Conservation (phyloP, 805 yeast genomes). For the Candida khao-thaluensis region DNA sequence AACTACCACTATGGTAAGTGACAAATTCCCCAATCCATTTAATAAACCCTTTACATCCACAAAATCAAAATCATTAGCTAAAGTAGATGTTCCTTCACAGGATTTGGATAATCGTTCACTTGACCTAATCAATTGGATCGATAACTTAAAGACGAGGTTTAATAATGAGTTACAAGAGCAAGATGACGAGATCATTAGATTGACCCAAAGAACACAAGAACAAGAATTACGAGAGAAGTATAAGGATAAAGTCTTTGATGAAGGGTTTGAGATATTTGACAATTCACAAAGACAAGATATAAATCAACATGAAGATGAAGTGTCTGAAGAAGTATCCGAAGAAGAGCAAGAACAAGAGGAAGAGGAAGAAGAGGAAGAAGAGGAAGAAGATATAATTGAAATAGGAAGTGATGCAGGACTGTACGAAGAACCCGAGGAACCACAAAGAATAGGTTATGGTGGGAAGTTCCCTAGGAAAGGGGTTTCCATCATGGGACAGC, state of each 20-base stretch:
- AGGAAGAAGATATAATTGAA: conserved; percentile 8
- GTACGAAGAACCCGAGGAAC: conserved; percentile 5
- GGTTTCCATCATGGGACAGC: background rate
- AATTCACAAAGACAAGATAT: conserved; percentile 7
- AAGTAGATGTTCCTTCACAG: background rate
- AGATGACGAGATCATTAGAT: conserved; percentile 15
- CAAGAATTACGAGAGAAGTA: conserved; percentile 25
- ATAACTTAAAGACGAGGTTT: conserved; percentile 23
- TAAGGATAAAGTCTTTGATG: conserved; percentile 15
- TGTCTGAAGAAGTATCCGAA: no score
- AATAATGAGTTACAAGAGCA: conserved; percentile 20
- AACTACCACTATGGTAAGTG: conserved; percentile 3
- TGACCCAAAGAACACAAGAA: conserved; percentile 15
- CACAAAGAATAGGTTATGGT: background rate
- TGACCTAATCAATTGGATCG: conserved; percentile 32
- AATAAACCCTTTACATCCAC: background rate
- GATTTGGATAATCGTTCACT: conserved; percentile 4
- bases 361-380: background rate
- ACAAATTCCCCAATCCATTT: conserved; percentile 4
- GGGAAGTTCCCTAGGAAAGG: conserved; percentile 2
- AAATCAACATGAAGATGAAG: background rate
- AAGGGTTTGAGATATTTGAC: background rate
- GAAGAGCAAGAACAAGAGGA: no score
- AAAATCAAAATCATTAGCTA: background rate
- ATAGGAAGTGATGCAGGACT: conserved; percentile 1